phyloP scores from a whole-genome alignment of 1,139 yeast genomes.

The Taphrina communis region DNA sequence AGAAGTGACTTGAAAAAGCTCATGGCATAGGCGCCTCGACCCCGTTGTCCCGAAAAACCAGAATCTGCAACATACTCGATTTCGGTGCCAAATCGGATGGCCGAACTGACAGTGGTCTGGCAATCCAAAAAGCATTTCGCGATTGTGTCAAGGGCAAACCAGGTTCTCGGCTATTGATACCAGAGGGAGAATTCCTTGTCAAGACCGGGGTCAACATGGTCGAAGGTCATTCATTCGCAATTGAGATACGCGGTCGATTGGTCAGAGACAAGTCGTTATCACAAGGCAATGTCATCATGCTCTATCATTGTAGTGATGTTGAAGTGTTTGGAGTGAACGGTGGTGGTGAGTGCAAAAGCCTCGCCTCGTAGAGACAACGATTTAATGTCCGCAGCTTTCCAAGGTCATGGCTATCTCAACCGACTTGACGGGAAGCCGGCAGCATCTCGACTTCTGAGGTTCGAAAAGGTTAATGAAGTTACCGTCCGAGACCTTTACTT shows the following conservation, averaged over 20 bases:
- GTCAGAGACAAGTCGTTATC: background rate
- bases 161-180: background rate
- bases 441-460: background rate
- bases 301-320: constrained; percentile 1
- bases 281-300: background rate
- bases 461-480: constrained; percentile 8
- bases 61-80: constrained; percentile 11
- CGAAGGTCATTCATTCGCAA: background rate
- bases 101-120: constrained; percentile 3
- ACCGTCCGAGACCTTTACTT: constrained; percentile 7
- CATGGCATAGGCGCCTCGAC: constrained; percentile 14
- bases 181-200: constrained; percentile 8
- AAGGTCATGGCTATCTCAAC: constrained; percentile 18
- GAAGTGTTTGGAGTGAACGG: constrained; percentile 15
- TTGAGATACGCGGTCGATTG: constrained; percentile 11
- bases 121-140: background rate
- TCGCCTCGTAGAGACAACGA: background rate
- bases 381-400: background rate
- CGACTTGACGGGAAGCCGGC: constrained; percentile 7
- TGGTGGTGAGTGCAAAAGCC: background rate
- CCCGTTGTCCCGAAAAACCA: constrained; percentile 7
- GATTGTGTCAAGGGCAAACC: constrained; percentile 3
- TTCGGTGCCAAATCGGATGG: constrained; percentile 13
- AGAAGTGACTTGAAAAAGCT: background rate
- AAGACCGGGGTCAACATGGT: background rate